These are phyloP conservation scores for Shiraia bambusicola DNA, from an alignment of 2,329 filamentous ascomycete species.

Conservation along the genomic window DNA sequence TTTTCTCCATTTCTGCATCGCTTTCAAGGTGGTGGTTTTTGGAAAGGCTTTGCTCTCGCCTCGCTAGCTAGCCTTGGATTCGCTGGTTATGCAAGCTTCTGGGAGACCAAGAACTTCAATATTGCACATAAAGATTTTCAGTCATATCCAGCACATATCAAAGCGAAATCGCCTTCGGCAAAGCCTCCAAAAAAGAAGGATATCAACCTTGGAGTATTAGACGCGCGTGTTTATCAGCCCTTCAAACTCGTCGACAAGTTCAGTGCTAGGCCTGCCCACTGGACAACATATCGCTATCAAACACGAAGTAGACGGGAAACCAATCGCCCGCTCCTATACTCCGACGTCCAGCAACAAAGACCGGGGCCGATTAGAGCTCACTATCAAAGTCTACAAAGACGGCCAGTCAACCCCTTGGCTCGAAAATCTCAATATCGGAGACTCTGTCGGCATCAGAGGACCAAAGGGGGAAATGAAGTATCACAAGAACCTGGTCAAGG, in stretches of 20 bases:
- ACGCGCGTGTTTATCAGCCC: constrained; percentile 51
- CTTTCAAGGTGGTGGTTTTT: constrained; percentile 11
- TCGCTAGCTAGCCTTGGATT: constrained; percentile 10
- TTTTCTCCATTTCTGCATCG: constrained; percentile 11
- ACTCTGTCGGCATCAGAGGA: constrained; percentile 55
- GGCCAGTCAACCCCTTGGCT: constrained; percentile 55
- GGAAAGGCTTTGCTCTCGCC: constrained; percentile 16
- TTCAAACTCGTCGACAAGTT: constrained; percentile 45
- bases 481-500: constrained; percentile 33
- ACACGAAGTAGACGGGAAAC: constrained; percentile 67
- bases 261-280: constrained; percentile 38
- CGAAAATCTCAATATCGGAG: constrained; percentile 50
- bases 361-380: constrained; percentile 53
- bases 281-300: constrained; percentile 41
- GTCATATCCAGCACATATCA: constrained; percentile 16
- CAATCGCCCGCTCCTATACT: constrained; percentile 24
- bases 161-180: constrained; percentile 9
- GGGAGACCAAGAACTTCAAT: constrained; percentile 13
- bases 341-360: constrained; percentile 60
- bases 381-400: constrained; percentile 55
- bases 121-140: constrained; percentile 16
- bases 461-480: constrained; percentile 62
- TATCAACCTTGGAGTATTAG: constrained; percentile 49
- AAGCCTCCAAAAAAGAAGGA: constrained; percentile 12
- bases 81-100: constrained; percentile 9